Base-by-base conservation (phyloP, 179 eudicot genomes). In the Vitellaria paradoxa region DNA sequence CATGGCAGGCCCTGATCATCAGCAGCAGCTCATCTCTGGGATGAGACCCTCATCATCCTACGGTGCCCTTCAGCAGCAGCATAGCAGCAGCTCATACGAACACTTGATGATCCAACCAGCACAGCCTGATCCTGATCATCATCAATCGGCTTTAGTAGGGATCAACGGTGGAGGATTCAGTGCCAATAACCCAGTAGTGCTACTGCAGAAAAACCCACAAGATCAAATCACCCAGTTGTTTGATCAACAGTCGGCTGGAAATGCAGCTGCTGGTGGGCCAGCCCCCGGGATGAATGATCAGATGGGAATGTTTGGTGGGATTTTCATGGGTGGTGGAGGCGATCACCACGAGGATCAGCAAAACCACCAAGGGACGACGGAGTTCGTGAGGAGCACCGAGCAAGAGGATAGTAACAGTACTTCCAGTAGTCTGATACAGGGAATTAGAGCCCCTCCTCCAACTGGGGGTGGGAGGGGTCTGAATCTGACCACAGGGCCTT, bases 1-100 rank as follows among this genome's bases (percentile, higher is more conserved):
- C 77, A 84, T 82, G 86, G 83, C 86, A 0, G 86, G 87, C 24
- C 83, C 83, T 18, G 81, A 81, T 46, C 84, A 77, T 5, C 37
- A 30, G 1, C 37, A 30, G 37, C 37, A 30, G 37, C 37, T 30
- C 12, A 17, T 59, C 18, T 17, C 78, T 3, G 81, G 83, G 40
- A 57, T 71, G 5, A 73, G 79, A 24, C 40, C 84, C 55, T 50
- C 37, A 3, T 30, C 79, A 42, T 13, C 73, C 10, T 74, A 81
- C 57, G 71, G 57, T 9, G 45, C 72, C 37, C 64, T 37, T 9
- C 77, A 81, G 20, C 79, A 74, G 37, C 37, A 30, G 37, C 37
- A 30, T 9, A 62, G 73, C 14, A 65, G 68, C 24, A 72, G 13
- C 53, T 30, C 80, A 11, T 82, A 21, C 26, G 82, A 87, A 12